Percentiles rank a stretch among this genome's conserved stretches.
Evolutionary conservation across 1,139 yeast species (phyloP).

Genomic region (Ogataea hybrid): DNA sequence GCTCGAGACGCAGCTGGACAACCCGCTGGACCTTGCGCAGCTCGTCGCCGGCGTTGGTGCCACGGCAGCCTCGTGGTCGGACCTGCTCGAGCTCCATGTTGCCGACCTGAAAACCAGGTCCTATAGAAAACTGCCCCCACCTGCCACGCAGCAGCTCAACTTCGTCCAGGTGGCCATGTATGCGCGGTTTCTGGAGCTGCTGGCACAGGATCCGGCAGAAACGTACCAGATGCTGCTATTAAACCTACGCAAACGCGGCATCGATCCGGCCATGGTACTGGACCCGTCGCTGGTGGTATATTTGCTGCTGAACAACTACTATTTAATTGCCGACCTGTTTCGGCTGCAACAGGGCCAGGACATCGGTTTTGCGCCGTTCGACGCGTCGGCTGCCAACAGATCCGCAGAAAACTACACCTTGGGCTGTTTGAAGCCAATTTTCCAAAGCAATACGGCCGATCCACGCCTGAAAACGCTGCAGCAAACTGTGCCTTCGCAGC

Average conservation of each 20-base stretch:
- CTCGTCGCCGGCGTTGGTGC: slow-evolving; percentile 14
- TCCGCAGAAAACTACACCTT: neutral
- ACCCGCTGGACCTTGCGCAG: slow-evolving; percentile 20
- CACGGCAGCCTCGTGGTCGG: slow-evolving; percentile 21
- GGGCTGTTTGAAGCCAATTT: neutral
- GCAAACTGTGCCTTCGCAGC: slow-evolving; percentile 12
- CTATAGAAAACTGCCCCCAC: slow-evolving; percentile 39
- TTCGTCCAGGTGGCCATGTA: slow-evolving; percentile 60
- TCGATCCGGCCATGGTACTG: slow-evolving; percentile 51
- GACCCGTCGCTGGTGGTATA: slow-evolving; percentile 38
- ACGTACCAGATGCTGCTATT: slow-evolving; percentile 39
- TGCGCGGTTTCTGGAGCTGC: slow-evolving; percentile 39
- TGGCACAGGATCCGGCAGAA: slow-evolving; percentile 30
- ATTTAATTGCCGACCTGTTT: slow-evolving; percentile 43
- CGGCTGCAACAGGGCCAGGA: slow-evolving; percentile 45
- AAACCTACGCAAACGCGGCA: slow-evolving; percentile 44
- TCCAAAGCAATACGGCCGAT: slow-evolving; percentile 17
- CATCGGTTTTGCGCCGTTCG: slow-evolving; percentile 43
- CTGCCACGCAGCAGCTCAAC: slow-evolving; percentile 44
- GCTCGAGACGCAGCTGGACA: slow-evolving; percentile 12
- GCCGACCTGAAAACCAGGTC: slow-evolving; percentile 63
- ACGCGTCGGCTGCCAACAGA: slow-evolving; percentile 23
- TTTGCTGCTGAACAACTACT: slow-evolving; percentile 37
- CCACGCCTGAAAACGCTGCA: slow-evolving; percentile 1
- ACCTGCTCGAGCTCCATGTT: slow-evolving; percentile 28